Conservation (phyloP, 2,329 filamentous ascomycete genomes). For the Fusarium sororula region DNA sequence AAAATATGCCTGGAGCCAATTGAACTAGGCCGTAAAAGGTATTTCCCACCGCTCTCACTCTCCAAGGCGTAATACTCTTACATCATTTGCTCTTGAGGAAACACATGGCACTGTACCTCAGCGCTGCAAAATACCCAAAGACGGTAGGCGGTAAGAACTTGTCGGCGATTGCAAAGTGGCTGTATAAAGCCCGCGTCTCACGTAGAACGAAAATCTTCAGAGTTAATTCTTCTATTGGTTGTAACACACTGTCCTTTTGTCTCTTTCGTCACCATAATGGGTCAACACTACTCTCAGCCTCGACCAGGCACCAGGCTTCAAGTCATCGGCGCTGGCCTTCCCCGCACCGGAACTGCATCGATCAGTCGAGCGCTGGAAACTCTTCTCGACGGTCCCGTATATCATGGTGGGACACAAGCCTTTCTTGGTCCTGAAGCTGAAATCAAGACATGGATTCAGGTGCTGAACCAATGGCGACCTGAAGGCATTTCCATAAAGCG, state of each 20-base stretch:
- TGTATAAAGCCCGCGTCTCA: not conserved
- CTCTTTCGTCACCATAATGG: rapidly evolving
- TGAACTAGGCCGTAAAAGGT: not conserved
- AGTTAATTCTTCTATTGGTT: not conserved
- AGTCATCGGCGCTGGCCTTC: not conserved
- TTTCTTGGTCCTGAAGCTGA: not conserved
- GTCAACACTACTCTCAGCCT: not conserved
- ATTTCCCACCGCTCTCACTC: not conserved
- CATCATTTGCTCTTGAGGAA: not conserved
- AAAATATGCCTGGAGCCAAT: not conserved
- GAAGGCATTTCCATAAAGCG: not conserved
- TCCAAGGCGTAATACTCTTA: not conserved
- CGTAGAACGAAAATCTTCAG: rapidly evolving
- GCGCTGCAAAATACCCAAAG: not conserved
- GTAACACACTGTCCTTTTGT: rapidly evolving
- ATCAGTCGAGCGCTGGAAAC: not conserved
- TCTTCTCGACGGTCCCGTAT: not conserved
- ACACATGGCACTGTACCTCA: rapidly evolving
- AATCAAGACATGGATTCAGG: not conserved
- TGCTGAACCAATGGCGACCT: rapidly evolving
- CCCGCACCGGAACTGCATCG: not conserved
- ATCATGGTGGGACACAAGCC: not conserved
- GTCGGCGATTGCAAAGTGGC: not conserved
- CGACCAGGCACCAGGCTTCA: not conserved
- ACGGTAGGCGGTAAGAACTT: not conserved